These are phyloP conservation scores for Naganishia sp. DNA, from an alignment of 1,284 basidiomycete genomes.

Conservation along the genomic window DNA sequence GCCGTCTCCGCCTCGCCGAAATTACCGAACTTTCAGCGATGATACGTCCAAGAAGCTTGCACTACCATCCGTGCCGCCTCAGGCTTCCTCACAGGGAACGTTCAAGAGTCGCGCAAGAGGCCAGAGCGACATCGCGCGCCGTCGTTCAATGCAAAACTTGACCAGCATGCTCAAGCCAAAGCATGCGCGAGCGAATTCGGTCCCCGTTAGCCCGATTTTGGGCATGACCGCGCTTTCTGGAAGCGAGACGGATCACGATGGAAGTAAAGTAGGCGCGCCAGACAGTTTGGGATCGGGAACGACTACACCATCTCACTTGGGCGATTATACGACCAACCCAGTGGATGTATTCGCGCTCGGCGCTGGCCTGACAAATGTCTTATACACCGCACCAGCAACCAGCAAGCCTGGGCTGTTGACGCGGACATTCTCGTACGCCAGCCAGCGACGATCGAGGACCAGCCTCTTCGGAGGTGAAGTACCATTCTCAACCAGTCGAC, in stretches of 20 bases:
- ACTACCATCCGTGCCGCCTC: not conserved
- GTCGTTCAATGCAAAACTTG: constrained; percentile 23
- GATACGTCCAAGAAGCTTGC: not conserved
- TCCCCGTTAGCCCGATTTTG: constrained; percentile 14
- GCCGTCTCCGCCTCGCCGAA: constrained; percentile 5
- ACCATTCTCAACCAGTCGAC: constrained; percentile 15
- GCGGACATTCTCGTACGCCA: constrained; percentile 21
- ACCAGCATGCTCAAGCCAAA: constrained; percentile 21
- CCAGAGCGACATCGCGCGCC: constrained; percentile 9
- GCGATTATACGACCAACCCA: constrained; percentile 12
- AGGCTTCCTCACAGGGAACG: not conserved
- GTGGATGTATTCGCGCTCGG: constrained; percentile 17
- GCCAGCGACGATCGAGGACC: constrained; percentile 12
- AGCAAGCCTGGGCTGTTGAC: constrained; percentile 14
- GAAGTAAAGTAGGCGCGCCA: not conserved
- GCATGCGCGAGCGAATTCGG: constrained; percentile 19
- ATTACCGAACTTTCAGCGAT: constrained; percentile 6
- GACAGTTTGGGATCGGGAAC: constrained; percentile 17
- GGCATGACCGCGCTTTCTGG: not conserved
- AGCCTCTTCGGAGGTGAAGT: constrained; percentile 13
- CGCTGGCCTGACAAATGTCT: constrained; percentile 12
- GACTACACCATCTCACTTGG: constrained; percentile 18
- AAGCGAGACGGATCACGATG: constrained; percentile 21
- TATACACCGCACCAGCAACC: not conserved
- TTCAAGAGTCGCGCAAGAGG: not conserved